Evolutionary conservation across 257 asterid species (phyloP).

Genomic region (Nemophila menziesii): DNA sequence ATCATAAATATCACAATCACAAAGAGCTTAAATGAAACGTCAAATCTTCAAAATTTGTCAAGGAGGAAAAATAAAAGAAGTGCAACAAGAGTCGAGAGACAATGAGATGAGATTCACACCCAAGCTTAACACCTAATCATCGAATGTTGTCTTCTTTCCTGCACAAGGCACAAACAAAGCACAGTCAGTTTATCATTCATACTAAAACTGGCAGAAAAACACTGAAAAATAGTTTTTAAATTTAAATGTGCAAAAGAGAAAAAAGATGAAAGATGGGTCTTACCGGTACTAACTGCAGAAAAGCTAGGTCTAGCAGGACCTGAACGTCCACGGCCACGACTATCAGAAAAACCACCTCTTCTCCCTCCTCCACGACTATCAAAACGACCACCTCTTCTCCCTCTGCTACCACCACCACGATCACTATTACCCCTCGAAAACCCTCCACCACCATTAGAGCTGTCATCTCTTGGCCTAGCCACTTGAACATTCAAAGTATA

Average conservation of each 20-base stretch:
- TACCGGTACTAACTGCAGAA: constrained; percentile 35
- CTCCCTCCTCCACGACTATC: constrained; percentile 20
- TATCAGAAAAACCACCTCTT: constrained; percentile 17
- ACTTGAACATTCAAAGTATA: constrained; percentile 35
- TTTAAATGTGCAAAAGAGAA: background rate
- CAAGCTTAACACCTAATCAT: constrained; percentile 16
- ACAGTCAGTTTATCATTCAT: no score
- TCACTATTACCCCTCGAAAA: constrained; percentile 28
- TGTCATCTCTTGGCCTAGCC: constrained; percentile 48
- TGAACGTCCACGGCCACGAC: constrained; percentile 42
- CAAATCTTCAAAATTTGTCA: no score
- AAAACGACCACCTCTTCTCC: constrained; percentile 13
- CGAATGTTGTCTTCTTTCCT: constrained; percentile 37
- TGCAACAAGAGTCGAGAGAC: no score
- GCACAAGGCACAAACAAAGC: constrained; percentile 1
- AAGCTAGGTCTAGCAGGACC: constrained; percentile 26
- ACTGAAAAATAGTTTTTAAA: no score
- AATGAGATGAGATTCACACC: no score
- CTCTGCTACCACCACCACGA: constrained; percentile 12
- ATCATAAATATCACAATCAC: no score
- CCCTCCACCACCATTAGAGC: constrained; percentile 11
- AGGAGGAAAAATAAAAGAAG: no score
- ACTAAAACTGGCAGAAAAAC: no score
- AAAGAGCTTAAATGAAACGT: no score
- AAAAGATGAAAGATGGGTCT: background rate